Evolutionary conservation across 129 eudicot species (phyloP), one percentile per base, ranked within the genome.

Genomic region (Apium graveolens): DNA sequence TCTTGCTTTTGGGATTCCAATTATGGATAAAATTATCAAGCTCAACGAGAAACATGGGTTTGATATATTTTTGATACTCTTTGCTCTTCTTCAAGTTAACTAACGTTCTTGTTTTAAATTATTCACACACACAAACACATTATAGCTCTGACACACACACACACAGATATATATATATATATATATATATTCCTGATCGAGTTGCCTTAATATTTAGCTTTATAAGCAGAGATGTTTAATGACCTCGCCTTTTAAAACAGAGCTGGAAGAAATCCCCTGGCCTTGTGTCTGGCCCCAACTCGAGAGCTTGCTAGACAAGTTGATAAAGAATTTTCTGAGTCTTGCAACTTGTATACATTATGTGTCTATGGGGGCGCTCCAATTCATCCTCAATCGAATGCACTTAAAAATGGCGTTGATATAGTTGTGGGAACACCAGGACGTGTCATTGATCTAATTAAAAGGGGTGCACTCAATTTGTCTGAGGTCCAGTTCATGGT

Each of bases 361-460:
- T 94, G 96, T 80, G 79, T 94, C 74, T 94, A 94, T 83, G 98
- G 98, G 42, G 65, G 78, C 16, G 24, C 63, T 91, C 96, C 26
- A 78, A 83, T 34, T 39, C 79, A 79, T n/a, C 80, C 89, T 79
- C 99, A 96, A 77, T 76, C 79, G 2, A 57, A 39, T 43, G 88
- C 86, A 32, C 75, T 96, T 83, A 90, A 89, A 82, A 78, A 96
- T 84, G 99, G 99, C 48, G 96, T 96, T 18, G 99, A 96, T 77
- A 83, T 96, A 35, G 92, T 96, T 44, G 88, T 96, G 21, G 99
- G 97, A 49, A 92, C 97, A 2, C 96, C 97, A 79, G 99, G 99
- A 1, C 97, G 97, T 73, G 88, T 82, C 78, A 96, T 69, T 96
- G 99, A 96, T 86, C 95, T 85, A 53, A 73, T 96, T 7, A 94